Base-by-base conservation (phyloP, 2,329 filamentous ascomycete species). In the Talaromyces sp. region DNA sequence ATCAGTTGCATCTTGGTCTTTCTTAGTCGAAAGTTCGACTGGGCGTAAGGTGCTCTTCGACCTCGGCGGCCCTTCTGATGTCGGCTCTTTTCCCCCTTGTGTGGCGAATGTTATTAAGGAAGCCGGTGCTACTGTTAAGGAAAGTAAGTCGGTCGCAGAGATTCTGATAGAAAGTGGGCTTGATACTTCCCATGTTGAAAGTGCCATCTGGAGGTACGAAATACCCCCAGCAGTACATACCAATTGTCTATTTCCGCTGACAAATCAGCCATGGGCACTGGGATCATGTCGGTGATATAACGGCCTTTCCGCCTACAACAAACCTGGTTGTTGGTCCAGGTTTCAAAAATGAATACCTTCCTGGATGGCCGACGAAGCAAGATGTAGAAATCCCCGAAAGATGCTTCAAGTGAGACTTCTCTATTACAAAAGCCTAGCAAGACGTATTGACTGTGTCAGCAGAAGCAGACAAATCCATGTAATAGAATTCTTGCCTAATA, bases 281-380 rank as follows among this genome's bases (percentile, higher is more conserved):
- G 64, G 77, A 79, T 60, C 77, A 80, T 61, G 72, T 70, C 0
- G 78, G 77, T 2, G 74, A 81, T 61, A 71, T 76, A 3, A 74
- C 74, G 0, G 75, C 71, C 0, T 82, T 82, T 59, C 75, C 77
- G 0, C 21, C 64, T 0, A 70, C 69, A 0, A 80, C 79, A 1
- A 72, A 74, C 2, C 64, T 81, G 7, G 72, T 81, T 4, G 79
- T 81, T 10, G 80, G 80, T 2, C 80, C 79, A 9, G 79, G 79
- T 0, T 80, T 81, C 63, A 78, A 74, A 48, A 62, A 70, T 3
- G 66, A 67, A 0, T 74, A 79, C 56, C 61, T 73, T 6, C 80
- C 80, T 4, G 80, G 74, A 2, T 81, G 77, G 61, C 81, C 81
- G 2, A 65, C 68, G 9, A 75, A 77, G 24, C 61, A 69, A 17